Conservation (phyloP, 305 asterid species). For the Solanum aculeatissimum region DNA sequence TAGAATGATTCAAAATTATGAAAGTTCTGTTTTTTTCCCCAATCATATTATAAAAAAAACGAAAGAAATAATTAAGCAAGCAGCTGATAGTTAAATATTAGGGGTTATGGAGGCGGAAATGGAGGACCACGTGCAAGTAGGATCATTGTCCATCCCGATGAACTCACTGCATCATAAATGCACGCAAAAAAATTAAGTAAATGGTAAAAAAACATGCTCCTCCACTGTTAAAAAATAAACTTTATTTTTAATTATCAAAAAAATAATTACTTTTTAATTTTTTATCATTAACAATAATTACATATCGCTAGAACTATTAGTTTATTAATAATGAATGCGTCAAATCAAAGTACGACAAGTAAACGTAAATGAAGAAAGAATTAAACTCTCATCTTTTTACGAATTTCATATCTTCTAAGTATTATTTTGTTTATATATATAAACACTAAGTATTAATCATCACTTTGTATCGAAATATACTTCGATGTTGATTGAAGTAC, state of each 20-base stretch:
- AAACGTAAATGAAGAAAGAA: too few relatives aligned
- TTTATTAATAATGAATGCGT: too few relatives aligned
- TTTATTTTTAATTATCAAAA: too few relatives aligned
- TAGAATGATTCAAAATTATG: not conserved
- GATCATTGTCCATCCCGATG: slow-evolving; percentile 55
- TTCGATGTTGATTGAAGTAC: not conserved
- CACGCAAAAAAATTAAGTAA: not conserved
- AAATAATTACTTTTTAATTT: too few relatives aligned
- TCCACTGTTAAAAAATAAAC: too few relatives aligned
- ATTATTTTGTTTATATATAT: not conserved
- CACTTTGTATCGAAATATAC: not conserved
- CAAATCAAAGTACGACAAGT: too few relatives aligned
- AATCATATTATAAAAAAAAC: not conserved
- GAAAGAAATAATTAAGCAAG: slow-evolving; percentile 1
- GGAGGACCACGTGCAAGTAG: slow-evolving; percentile 67
- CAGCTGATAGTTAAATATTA: not conserved
- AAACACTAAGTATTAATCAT: not conserved
- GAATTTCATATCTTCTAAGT: too few relatives aligned
- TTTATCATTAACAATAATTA: too few relatives aligned
- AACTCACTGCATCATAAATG: slow-evolving; percentile 18
- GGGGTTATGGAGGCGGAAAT: slow-evolving; percentile 17
- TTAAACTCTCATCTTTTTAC: too few relatives aligned
- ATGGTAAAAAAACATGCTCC: not conserved
- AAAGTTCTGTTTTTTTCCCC: not conserved
- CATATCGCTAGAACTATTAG: too few relatives aligned